A percentile compares a stretch with the other conserved stretches of the same genome.
Conservation (phyloP, 441 rosid species). For the Daphne laureola region DNA sequence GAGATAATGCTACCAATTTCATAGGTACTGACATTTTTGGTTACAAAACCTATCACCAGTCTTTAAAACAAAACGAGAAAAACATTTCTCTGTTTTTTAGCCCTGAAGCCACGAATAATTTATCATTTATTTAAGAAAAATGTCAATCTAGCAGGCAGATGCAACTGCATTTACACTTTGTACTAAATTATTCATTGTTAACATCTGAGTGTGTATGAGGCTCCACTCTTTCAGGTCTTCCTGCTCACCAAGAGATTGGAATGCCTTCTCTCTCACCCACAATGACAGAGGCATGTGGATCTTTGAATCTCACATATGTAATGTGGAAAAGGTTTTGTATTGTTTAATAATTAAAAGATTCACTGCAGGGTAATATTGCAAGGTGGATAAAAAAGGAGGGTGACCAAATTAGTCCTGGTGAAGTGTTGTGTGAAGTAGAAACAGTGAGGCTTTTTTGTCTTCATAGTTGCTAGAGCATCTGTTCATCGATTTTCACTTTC, state of each 20-base stretch:
- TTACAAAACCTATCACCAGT: no score
- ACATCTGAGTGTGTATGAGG: background rate
- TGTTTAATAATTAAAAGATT: constrained; percentile 16
- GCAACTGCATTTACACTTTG: background rate
- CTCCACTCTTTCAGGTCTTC: constrained; percentile 57
- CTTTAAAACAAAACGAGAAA: no score
- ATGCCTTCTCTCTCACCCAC: constrained; percentile 99
- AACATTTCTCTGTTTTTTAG: no score
- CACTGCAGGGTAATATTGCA: constrained; percentile 84
- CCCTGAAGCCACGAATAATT: no score
- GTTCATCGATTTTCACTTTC: background rate
- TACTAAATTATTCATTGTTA: background rate
- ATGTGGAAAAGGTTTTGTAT: constrained; percentile 6
- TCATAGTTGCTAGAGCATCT: constrained; percentile 8
- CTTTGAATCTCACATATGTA: constrained; percentile 11
- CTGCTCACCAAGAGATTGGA: constrained; percentile 93
- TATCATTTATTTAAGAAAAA: no score
- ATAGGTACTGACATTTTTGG: no score
- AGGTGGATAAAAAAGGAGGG: constrained; percentile 99
- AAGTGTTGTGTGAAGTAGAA: constrained; percentile 99
- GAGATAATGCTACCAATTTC: no score
- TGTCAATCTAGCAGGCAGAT: background rate
- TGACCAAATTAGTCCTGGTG: constrained; percentile 83
- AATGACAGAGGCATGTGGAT: constrained; percentile 74
- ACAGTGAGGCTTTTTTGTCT: constrained; percentile 45